Base-by-base conservation (phyloP, 2,329 filamentous ascomycete species). In the Paecilomyces formosus region DNA sequence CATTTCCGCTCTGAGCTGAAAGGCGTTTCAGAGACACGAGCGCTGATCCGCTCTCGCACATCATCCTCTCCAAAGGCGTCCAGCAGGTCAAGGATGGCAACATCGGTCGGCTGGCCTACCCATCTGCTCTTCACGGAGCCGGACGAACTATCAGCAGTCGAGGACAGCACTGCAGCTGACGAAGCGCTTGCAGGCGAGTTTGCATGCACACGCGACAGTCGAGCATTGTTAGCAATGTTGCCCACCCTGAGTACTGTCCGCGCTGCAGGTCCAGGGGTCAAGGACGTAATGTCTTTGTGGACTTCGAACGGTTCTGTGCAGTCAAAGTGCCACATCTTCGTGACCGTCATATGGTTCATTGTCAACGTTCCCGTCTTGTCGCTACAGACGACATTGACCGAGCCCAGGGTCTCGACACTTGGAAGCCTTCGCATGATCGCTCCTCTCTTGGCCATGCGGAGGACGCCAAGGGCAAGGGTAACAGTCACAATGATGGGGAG, bases 381-480 rank as follows among this genome's bases (percentile, higher is more conserved):
- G 65, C 92, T 97, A 78, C 95, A 99, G 6, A 99, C 91, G n/a
- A 99, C 92, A 68, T 97, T 99, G 60, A 99, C 94, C n/a, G 92
- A 97, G 8, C 95, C 95, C 4, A 99, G 78, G 0, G 94, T 99
- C 73, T 99, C 94, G 8, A 99, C 95, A 74, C 94, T 97, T 22
- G 95, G 95, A 76, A 99, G 88, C 70, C 90, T 88, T 65, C 94
- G 88, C 60, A 99, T 93, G 72, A 99, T 99, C 8, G 94, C 94
- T 71, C 96, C 90, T 66, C 93, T 86, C 69, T 87, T 91, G 61
- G 94, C 95, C 94, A 99, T 99, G 59, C 94, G 87, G 68, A 99
- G 85, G 8, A 99, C 95, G 13, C 94, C 95, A 13, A 99, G 82
- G 45, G 94, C 94, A 57, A 99, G 81, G 0, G 94, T 99, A 33